phyloP scores from a whole-genome alignment of 352 stramenopile genomes.

The Pythium myriotylum region DNA sequence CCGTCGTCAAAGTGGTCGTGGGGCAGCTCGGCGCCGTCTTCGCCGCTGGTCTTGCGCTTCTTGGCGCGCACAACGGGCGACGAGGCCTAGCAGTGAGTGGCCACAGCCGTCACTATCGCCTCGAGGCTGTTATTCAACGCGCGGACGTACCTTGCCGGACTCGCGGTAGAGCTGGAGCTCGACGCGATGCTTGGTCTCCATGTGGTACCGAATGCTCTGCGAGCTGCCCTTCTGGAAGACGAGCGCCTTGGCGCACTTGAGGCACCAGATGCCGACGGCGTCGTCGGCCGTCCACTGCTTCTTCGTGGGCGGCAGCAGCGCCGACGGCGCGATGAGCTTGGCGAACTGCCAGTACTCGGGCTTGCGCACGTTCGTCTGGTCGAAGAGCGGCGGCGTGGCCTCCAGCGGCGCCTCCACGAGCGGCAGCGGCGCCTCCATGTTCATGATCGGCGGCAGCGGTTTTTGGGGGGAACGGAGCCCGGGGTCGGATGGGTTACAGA shows the following conservation, averaged over 20 bases:
- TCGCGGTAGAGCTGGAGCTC: conserved; percentile 36
- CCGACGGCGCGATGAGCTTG: conserved; percentile 39
- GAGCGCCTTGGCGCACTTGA: conserved; percentile 36
- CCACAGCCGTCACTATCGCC: too few species aligned
- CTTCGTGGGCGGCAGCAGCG: conserved; percentile 33
- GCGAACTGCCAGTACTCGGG: conserved; percentile 57
- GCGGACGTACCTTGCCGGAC: conserved; percentile 16
- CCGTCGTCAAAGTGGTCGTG: conserved; percentile 1
- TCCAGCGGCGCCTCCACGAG: conserved; percentile 4
- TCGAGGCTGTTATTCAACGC: too few species aligned
- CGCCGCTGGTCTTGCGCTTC: conserved; percentile 30
- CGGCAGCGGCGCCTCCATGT: conserved; percentile 11
- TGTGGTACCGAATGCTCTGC: conserved; percentile 64
- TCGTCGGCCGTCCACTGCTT: conserved; percentile 54
- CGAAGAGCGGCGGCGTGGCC: conserved; percentile 40
- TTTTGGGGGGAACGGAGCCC: too few species aligned
- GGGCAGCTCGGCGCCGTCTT: conserved; percentile 4
- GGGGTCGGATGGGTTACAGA: too few species aligned
- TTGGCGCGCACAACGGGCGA: conserved; percentile 7
- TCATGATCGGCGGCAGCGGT: conserved; percentile 9
- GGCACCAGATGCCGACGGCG: conserved; percentile 52
- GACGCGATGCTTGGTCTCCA: conserved; percentile 55
- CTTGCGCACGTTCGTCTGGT: conserved; percentile 50
- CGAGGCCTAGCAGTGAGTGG: neutral
- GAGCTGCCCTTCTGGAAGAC: conserved; percentile 51